phyloP scores from a whole-genome alignment of 1,284 basidiomycete species.

The Tilletia walkeri region DNA sequence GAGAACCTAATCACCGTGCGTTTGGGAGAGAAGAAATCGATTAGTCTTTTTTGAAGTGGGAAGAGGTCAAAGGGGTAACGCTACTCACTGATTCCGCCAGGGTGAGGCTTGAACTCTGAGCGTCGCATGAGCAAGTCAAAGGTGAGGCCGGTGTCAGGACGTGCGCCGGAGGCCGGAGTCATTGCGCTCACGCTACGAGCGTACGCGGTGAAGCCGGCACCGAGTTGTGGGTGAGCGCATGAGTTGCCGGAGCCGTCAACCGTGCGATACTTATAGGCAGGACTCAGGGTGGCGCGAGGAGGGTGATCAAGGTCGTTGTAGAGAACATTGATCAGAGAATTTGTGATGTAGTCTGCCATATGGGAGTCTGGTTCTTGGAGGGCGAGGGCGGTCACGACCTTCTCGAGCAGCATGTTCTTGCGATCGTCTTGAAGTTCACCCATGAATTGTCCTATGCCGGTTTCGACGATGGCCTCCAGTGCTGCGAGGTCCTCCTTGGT shows the following conservation, averaged over 20 bases:
- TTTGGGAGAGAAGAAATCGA: too few species aligned
- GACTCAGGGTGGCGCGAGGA: conserved; percentile 66
- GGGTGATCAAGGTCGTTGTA: conserved; percentile 69
- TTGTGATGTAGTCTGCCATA: conserved; percentile 4
- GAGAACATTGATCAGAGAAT: conserved; percentile 27
- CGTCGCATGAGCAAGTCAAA: conserved; percentile 25
- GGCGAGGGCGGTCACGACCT: conserved; percentile 16
- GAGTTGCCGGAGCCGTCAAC: conserved; percentile 65
- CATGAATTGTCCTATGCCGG: neutral
- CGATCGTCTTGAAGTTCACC: conserved; percentile 5
- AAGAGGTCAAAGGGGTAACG: too few species aligned
- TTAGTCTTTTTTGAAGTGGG: too few species aligned
- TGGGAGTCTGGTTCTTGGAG: neutral
- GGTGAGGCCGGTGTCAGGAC: conserved; percentile 27
- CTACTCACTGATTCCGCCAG: conserved; percentile 32
- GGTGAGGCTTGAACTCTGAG: conserved; percentile 28
- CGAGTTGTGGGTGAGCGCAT: conserved; percentile 67
- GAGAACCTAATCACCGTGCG: conserved; percentile 17
- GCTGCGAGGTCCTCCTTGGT: neutral
- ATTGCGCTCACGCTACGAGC: conserved; percentile 69
- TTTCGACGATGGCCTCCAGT: neutral
- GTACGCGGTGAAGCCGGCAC: conserved; percentile 72
- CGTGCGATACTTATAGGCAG: conserved; percentile 37
- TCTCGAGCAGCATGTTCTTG: conserved; percentile 5
- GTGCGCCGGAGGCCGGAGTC: conserved; percentile 19